Base-by-base conservation (phyloP, 2,329 filamentous ascomycete species). In the Pezicula rhizophila region DNA sequence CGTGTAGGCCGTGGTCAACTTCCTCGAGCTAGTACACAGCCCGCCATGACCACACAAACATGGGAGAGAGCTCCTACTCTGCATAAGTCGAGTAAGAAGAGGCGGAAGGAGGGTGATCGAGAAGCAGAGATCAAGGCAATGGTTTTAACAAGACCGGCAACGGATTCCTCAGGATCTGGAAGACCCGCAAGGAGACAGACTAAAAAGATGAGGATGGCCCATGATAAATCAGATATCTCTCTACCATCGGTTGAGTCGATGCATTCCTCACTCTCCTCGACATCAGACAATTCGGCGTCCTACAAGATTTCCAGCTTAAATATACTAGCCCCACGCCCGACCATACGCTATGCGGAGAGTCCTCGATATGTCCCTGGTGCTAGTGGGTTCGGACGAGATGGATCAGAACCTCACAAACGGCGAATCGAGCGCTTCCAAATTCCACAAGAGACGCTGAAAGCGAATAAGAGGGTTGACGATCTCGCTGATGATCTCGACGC, bases 111-210 rank as follows among this genome's bases (percentile, higher is more conserved):
- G 54, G 87, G 82, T 63, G 77, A 85, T 50, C 79, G 92, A 49
- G 91, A 96, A 68, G 88, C 88, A 53, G 89, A 96, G 68, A 90
- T 96, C 62, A 87, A 84, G 63, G 83, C 88, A 47, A 88, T 96
- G 86, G 87, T 81, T 61, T 79, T 81, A 37, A 78, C 77, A 52
- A 78, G 87, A 45, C 75, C 83, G 5, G 76, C 77, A 10, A 76
- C 77, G 42, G 77, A 83, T 52, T 72, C 75, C 28, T 79, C 77
- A 65, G 77, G 77, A 46, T 72, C 80, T 41, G 76, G 86, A 41
- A 77, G 80, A 50, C 78, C 75, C 2, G 67, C 76, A 60, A 79
- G 75, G 74, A 73, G 74, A 65, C 78, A 89, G 57, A 87, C 78
- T 62, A 85, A 82, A 66, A 82, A 82, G 62, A 73, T 79, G 46